Base-by-base conservation (phyloP, 1,284 basidiomycete genomes). In the Trametes polyzona region DNA sequence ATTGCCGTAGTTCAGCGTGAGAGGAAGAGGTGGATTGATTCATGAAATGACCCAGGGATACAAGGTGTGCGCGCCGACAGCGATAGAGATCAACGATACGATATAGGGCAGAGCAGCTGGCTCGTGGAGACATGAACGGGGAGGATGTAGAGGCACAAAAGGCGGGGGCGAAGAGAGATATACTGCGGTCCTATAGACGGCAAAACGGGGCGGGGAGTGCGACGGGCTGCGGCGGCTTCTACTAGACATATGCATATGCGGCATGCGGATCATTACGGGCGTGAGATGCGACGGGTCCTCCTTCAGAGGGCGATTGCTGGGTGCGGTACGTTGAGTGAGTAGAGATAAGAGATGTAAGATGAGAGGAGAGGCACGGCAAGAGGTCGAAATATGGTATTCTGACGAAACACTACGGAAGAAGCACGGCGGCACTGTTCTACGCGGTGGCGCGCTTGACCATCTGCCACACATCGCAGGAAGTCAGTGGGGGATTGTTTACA, bases 371-470 rank as follows among this genome's bases (percentile, higher is more conserved):
- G 41, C 24, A 48, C 36, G 24, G 35, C 21, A 33, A 40, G 8
- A 23, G 24, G 17, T 32, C 19, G 41, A 47, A 35, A 43, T 36
- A 53, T 52, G 57, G 54, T 53, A 62, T 59, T 50, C 52, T 32
- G 52, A 8, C 35, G 21, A 19, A 29, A 29, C 39, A 17, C 32
- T 29, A 9, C 14, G 19, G 50, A 29, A 21, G 17, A n/a, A n/a
- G n/a, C n/a, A n/a, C 11, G 32, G 26, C 17, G 12, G 10, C 17
- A 12, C 40, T 19, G 37, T 21, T 63, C 57, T 65, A 69, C 50
- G 63, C 64, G 14, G 68, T 69, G n/a, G 68, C 68, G 41, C 65
- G 68, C 64, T 68, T 69, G 52, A 68, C 67, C 44, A 61, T 64
- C 67, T 69, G 21, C 37, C 21, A 29, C 36, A 52, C 41, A n/a